These are phyloP conservation scores for Anthostomella pinea DNA, from an alignment of 2,329 filamentous ascomycete species.

Conservation along the genomic window DNA sequence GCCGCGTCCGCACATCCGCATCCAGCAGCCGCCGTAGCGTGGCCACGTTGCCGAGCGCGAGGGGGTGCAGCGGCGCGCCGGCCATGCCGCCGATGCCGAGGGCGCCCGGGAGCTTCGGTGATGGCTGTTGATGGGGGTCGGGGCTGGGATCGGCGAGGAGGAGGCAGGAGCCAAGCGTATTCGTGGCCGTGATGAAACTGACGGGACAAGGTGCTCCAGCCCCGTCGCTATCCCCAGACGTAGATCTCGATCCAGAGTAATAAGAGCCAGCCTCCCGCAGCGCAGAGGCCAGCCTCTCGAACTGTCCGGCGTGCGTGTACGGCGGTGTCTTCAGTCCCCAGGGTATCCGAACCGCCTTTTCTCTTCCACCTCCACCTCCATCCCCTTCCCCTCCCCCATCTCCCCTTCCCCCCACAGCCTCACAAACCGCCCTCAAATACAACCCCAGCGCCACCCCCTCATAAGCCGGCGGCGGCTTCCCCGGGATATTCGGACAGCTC, in stretches of 20 bases:
- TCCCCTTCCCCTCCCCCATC: not conserved
- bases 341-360: constrained; percentile 33
- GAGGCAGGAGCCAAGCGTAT: constrained; percentile 69
- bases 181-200: constrained; percentile 71
- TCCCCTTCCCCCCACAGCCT: constrained; percentile 2
- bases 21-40: constrained; percentile 62
- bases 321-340: constrained; percentile 74
- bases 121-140: constrained; percentile 21
- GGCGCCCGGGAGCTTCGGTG: constrained; percentile 49
- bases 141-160: constrained; percentile 41
- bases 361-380: no score
- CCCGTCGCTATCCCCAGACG: constrained; percentile 1
- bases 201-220: constrained; percentile 40
- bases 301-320: constrained; percentile 69
- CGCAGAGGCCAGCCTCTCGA: constrained; percentile 51
- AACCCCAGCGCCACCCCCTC: constrained; percentile 44
- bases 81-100: constrained; percentile 70
- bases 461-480: constrained; percentile 70
- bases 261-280: no score
- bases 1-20: constrained; percentile 41
- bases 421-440: constrained; percentile 53
- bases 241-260: no score
- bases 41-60: constrained; percentile 73
- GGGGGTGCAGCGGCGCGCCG: constrained; percentile 67
- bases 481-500: constrained; percentile 72